Conservation (phyloP, 495 filamentous ascomycete species). For the Penicillium paxilli region DNA sequence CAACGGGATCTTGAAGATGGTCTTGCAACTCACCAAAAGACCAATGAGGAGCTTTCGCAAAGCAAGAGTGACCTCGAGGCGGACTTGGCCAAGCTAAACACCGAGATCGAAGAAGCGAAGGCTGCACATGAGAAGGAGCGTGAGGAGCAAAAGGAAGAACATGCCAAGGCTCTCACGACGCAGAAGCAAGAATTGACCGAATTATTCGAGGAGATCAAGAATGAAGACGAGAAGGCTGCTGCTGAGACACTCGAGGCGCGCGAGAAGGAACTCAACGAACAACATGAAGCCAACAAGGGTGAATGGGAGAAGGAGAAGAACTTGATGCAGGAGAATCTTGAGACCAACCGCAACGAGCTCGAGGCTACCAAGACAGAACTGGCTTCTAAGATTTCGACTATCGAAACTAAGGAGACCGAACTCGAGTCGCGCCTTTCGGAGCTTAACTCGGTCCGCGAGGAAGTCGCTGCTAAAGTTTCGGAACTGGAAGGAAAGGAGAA, state of each 20-base stretch:
- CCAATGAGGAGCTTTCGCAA: conserved; percentile 41
- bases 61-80: conserved; percentile 43
- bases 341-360: conserved; percentile 35
- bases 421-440: conserved; percentile 29
- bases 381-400: conserved; percentile 29
- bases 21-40: conserved; percentile 38
- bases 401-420: conserved; percentile 25
- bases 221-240: conserved; percentile 47
- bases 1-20: conserved; percentile 51
- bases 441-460: conserved; percentile 31
- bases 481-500: conserved; percentile 23
- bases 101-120: conserved; percentile 42
- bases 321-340: conserved; percentile 41
- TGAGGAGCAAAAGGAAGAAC: conserved; percentile 41
- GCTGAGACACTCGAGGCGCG: conserved; percentile 38
- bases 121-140: conserved; percentile 36
- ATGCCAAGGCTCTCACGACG: conserved; percentile 34
- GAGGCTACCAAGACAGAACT: conserved; percentile 36
- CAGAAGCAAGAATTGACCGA: conserved; percentile 49
- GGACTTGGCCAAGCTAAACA: conserved; percentile 53
- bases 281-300: conserved; percentile 37
- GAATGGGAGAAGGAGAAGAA: conserved; percentile 48
- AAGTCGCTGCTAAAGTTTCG: conserved; percentile 19
- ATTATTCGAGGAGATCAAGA: conserved; percentile 48
- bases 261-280: conserved; percentile 37